Conservation (phyloP, 2,329 filamentous ascomycete species). For the Ophiocordyceps camponoti-leonardi region DNA sequence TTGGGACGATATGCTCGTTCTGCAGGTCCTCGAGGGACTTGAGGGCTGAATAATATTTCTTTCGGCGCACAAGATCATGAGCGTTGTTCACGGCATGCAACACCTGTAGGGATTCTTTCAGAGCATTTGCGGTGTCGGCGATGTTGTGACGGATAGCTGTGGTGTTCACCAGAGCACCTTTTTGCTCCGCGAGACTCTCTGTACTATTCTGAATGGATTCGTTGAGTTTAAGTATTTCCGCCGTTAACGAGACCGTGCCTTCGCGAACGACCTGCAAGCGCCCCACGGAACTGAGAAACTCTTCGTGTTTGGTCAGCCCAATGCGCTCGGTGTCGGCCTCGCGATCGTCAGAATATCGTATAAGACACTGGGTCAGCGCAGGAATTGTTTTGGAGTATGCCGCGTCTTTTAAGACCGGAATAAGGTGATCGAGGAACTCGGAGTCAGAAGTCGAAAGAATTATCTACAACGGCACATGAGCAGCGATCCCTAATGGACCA, state of each 20-base stretch:
- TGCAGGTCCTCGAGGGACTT: slow-evolving; percentile 90
- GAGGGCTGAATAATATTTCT: slow-evolving; percentile 88
- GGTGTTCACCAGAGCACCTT: slow-evolving; percentile 85
- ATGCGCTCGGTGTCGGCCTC: slow-evolving; percentile 88
- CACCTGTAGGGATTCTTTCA: slow-evolving; percentile 85
- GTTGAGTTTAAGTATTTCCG: slow-evolving; percentile 82
- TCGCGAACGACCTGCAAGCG: slow-evolving; percentile 85
- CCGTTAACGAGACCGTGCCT: slow-evolving; percentile 73
- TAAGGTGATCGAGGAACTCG: slow-evolving; percentile 90
- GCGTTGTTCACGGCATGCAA: slow-evolving; percentile 85
- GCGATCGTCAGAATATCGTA: slow-evolving; percentile 65
- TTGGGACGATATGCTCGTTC: slow-evolving; percentile 72
- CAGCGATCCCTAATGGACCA: not conserved
- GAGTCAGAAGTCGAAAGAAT: slow-evolving; percentile 80
- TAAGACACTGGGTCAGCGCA: slow-evolving; percentile 53
- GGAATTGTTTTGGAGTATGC: slow-evolving; percentile 55
- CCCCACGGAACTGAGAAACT: slow-evolving; percentile 86
- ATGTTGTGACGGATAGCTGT: slow-evolving; percentile 88
- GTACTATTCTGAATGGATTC: slow-evolving; percentile 91
- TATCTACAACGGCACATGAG: slow-evolving; percentile 38
- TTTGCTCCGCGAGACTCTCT: slow-evolving; percentile 84
- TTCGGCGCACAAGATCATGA: slow-evolving; percentile 77
- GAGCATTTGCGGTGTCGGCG: slow-evolving; percentile 72
- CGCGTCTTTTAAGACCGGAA: slow-evolving; percentile 85
- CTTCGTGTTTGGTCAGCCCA: slow-evolving; percentile 89